These are phyloP conservation scores for Neckera pumila DNA, from an alignment of 225 moss, liverwort and hornwort genomes.

Conservation along the genomic window DNA sequence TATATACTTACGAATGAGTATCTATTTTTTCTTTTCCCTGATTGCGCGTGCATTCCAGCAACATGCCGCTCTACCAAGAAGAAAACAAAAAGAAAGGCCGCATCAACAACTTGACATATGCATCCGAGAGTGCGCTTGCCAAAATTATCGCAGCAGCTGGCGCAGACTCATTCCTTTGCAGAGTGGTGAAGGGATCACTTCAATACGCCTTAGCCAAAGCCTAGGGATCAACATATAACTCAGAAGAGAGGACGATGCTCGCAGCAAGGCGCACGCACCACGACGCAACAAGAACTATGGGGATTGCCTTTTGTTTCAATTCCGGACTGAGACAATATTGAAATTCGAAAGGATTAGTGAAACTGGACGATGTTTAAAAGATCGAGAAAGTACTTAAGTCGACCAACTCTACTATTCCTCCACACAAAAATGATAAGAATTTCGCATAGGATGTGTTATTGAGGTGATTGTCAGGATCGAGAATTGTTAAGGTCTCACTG, in stretches of 20 bases:
- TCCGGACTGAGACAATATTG: neutral
- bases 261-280: neutral
- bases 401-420: neutral
- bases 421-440: neutral
- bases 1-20: neutral
- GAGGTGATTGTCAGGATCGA: neutral
- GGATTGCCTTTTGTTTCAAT: neutral
- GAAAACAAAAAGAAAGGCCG: neutral
- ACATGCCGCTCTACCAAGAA: neutral
- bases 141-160: neutral
- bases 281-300: neutral
- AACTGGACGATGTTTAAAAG: neutral
- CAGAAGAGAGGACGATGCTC: neutral
- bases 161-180: neutral
- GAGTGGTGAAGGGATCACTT: neutral
- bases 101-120: neutral
- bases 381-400: neutral
- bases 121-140: neutral
- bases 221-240: neutral
- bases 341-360: neutral
- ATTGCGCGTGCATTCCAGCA: no score
- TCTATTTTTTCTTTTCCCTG: neutral
- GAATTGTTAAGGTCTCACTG: neutral
- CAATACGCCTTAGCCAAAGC: neutral
- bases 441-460: neutral